A percentile compares a stretch with the other conserved stretches of the same genome.
Evolutionary conservation across 352 stramenopile genomes (phyloP).

Genomic region (Globisporangium parvum): DNA sequence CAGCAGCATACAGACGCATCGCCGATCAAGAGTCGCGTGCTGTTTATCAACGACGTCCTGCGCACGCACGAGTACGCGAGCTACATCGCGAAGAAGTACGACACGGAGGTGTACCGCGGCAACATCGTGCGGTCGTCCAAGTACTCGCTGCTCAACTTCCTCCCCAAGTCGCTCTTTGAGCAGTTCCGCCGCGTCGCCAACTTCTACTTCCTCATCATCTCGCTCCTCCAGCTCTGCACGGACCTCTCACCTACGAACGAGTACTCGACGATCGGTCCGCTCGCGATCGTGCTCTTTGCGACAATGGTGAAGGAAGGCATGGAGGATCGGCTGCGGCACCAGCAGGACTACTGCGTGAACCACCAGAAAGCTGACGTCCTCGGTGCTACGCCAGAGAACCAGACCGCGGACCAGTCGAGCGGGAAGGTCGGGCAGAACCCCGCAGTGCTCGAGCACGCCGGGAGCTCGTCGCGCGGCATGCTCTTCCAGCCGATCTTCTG

Average conservation of each 20-base stretch:
- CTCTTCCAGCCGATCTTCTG: constrained; percentile 72
- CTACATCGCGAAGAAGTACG: constrained; percentile 42
- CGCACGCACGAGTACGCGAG: constrained; percentile 56
- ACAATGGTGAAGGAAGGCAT: constrained; percentile 85
- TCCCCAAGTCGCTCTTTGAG: constrained; percentile 93
- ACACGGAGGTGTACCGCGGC: constrained; percentile 29
- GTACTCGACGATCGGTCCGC: constrained; percentile 80
- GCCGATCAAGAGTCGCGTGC: constrained; percentile 43
- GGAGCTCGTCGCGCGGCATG: constrained; percentile 2
- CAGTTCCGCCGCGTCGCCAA: constrained; percentile 96
- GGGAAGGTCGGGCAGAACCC: constrained; percentile 10
- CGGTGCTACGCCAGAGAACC: constrained; percentile 18
- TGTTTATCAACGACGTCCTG: constrained; percentile 67
- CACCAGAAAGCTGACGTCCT: constrained; percentile 50
- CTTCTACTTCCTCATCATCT: constrained; percentile 96
- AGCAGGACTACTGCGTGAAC: constrained; percentile 72
- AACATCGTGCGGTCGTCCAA: constrained; percentile 87
- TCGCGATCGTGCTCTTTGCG: constrained; percentile 71
- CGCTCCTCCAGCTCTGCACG: constrained; percentile 90
- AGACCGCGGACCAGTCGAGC: constrained; percentile 9
- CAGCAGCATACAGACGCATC: constrained; percentile 2
- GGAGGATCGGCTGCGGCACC: constrained; percentile 68
- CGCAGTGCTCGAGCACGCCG: neutral
- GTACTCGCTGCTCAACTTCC: constrained; percentile 93
- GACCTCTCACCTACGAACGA: constrained; percentile 83